These are phyloP conservation scores for Fusarium sp. DNA, from an alignment of 2,329 filamentous ascomycete genomes.

Conservation along the genomic window DNA sequence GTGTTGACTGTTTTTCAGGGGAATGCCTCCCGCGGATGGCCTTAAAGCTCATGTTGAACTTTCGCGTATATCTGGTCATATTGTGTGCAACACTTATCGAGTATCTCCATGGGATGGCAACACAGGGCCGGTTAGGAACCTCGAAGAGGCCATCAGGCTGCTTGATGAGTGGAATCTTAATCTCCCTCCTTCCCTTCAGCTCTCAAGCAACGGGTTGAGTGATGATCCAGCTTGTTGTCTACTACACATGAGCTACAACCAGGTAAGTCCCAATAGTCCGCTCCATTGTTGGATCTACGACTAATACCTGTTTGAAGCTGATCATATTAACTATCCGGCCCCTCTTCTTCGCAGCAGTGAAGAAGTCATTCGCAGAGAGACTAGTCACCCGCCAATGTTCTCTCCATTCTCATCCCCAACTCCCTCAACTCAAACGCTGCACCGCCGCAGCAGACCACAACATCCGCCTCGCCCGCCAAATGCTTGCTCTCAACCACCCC, in stretches of 20 bases:
- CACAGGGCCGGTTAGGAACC: slow-evolving; percentile 44
- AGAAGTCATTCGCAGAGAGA: slow-evolving; percentile 55
- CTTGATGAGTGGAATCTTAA: slow-evolving; percentile 53
- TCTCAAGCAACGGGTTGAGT: slow-evolving; percentile 48
- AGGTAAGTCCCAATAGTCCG: slow-evolving; percentile 35
- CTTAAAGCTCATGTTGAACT: slow-evolving; percentile 57
- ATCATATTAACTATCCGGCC: slow-evolving; percentile 59
- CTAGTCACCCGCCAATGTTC: slow-evolving; percentile 45
- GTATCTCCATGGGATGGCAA: slow-evolving; percentile 47
- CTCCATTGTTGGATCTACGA: too few relatives aligned
- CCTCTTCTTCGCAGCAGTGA: slow-evolving; percentile 57
- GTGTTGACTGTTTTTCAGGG: slow-evolving; percentile 41
- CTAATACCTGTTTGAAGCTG: slow-evolving; percentile 44
- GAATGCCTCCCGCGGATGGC: slow-evolving; percentile 54
- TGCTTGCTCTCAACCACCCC: slow-evolving; percentile 49
- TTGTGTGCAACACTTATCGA: slow-evolving; percentile 57
- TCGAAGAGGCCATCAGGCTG: slow-evolving; percentile 52
- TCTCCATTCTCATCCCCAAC: slow-evolving; percentile 35
- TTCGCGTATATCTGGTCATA: slow-evolving; percentile 57
- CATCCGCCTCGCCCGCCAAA: slow-evolving; percentile 54
- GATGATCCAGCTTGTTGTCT: slow-evolving; percentile 54
- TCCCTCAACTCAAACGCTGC: slow-evolving; percentile 50
- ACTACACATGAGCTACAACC: slow-evolving; percentile 60
- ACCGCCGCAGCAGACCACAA: slow-evolving; percentile 56
- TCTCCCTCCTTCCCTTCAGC: slow-evolving; percentile 51